phyloP scores from a whole-genome alignment of 2,329 filamentous ascomycete genomes.

The Cladophialophora bantiana region DNA sequence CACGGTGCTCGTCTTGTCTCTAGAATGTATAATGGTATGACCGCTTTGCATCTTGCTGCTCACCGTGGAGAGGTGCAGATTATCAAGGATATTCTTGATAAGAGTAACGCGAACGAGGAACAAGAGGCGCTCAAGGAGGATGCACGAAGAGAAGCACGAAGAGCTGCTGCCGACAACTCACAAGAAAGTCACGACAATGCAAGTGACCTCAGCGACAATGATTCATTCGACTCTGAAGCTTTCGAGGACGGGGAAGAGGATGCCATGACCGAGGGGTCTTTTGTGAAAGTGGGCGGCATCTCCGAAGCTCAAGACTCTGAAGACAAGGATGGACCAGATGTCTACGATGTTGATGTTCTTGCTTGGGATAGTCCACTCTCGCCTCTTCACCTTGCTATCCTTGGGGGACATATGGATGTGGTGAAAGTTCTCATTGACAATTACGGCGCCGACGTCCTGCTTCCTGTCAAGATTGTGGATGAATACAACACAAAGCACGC shows the following conservation, averaged over 20 bases:
- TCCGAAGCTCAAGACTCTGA: conserved; percentile 55
- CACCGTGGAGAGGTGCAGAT: conserved; percentile 72
- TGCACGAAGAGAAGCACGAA: conserved; percentile 34
- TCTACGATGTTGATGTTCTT: conserved; percentile 78
- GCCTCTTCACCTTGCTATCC: conserved; percentile 79
- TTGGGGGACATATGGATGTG: conserved; percentile 72
- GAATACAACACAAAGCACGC: conserved; percentile 53
- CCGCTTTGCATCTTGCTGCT: conserved; percentile 82
- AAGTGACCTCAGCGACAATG: conserved; percentile 40
- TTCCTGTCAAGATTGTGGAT: conserved; percentile 72
- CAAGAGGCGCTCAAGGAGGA: conserved; percentile 56
- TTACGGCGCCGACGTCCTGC: conserved; percentile 77
- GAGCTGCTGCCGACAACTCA: conserved; percentile 26
- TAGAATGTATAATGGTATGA: conserved; percentile 78
- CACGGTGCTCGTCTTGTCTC: conserved; percentile 75
- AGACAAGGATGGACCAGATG: conserved; percentile 73
- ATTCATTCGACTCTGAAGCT: conserved; percentile 43
- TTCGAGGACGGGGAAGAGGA: conserved; percentile 48
- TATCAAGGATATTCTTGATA: conserved; percentile 73
- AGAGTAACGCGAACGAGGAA: conserved; percentile 76
- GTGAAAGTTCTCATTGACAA: conserved; percentile 73
- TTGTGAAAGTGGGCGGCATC: conserved; percentile 67
- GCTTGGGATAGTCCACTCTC: conserved; percentile 80
- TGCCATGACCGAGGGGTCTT: conserved; percentile 70
- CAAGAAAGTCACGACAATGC: conserved; percentile 33